Base-by-base conservation (phyloP, 2,329 filamentous ascomycete species). In the Exserohilum rostratum region DNA sequence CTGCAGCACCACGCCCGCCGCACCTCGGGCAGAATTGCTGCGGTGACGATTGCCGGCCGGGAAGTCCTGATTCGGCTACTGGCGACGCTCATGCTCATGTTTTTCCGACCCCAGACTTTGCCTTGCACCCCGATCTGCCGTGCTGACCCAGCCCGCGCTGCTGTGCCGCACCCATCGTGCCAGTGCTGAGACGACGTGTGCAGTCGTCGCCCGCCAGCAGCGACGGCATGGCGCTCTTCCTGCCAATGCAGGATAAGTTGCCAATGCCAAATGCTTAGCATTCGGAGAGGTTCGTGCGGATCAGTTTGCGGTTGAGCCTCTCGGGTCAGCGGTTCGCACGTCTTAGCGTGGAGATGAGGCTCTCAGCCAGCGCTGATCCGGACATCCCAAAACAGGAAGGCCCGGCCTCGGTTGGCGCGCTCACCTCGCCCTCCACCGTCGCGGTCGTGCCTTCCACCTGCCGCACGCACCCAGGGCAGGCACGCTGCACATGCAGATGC, bases 201-300 rank as follows among this genome's bases (percentile, higher is more conserved):
- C 22, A 25, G 4, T 39, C 15, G 34, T 46, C 44, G 31, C n/a
- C 15, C 6, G 15, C 10, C 15, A 29, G 6, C n/a, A 20, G 18
- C 17, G 18, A 45, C 33, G 30, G 33, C 12, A 25, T 44, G 29
- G 43, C 50, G 38, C 31, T 13, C 29, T n/a, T 40, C 44, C 35
- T 46, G 47, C 47, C 46, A 55, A 39, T 39, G 52, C 47, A 34
- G 52, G 47, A 55, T 42, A 51, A 46, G 30, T 42, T 51, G 52
- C 46, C 47, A 55, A 51, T 50, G 42, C 22, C n/a, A 37, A 17
- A 55, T 54, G 51, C 51, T 50, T 50, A 50, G 47, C 40, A 42
- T 33, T 30, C 51, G 51, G 33, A 38, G 38, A 33, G 22, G 50
- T 34, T 48, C 43, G 45, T 53, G 50, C 40, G 45, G 37, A 43